Evolutionary conservation across 345 rosid genomes (phyloP), one percentile per base, ranked within the genome.

Genomic region (Populus euphratica): DNA sequence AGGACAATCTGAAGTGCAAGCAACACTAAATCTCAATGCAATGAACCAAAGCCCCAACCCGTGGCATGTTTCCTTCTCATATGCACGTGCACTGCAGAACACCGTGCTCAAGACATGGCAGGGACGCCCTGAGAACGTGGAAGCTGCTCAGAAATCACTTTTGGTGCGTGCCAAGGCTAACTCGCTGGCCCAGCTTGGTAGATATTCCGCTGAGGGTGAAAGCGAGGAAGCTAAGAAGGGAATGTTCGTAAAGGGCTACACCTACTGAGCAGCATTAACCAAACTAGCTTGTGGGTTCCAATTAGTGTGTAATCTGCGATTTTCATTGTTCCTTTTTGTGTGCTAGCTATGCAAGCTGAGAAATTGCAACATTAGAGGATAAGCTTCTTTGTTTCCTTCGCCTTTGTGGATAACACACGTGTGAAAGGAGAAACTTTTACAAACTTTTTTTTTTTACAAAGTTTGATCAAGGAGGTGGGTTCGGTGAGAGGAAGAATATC

Each of bases 41-140:
- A 96, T 96, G 98, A 96, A 96, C 92, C 98, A 93, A 77, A 88
- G 88, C 83, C 96, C 97, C 78, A 96, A 93, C 89, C 99, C 99
- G 4, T 96, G 99, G 99, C 99, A 92, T 21, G 98, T 96, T 59
- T 96, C 99, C 64, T 96, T 96, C 90, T 96, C 99, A 5, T 96
- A 96, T 69, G 98, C 99, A 62, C 97, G 98, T 59, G 99, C 98
- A 25, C 87, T 96, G 68, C 98, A 96, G 86, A 96, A 96, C 87
- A 85, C 91, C 0, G 99, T 93, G 86, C 93, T 93, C 12, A 96
- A 90, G 88, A 89, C 98, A 77, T 96, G 99, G 99, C 92, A 96
- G 86, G 99, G 99, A 71, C 86, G 25, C 1, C 93, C 93, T 1
- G 98, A 96, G 84, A 96, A 87, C 50, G 80, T 90, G 6, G 91